These are phyloP conservation scores for Aspergillus sp. DNA, from an alignment of 2,329 filamentous ascomycete species.

Conservation along the genomic window DNA sequence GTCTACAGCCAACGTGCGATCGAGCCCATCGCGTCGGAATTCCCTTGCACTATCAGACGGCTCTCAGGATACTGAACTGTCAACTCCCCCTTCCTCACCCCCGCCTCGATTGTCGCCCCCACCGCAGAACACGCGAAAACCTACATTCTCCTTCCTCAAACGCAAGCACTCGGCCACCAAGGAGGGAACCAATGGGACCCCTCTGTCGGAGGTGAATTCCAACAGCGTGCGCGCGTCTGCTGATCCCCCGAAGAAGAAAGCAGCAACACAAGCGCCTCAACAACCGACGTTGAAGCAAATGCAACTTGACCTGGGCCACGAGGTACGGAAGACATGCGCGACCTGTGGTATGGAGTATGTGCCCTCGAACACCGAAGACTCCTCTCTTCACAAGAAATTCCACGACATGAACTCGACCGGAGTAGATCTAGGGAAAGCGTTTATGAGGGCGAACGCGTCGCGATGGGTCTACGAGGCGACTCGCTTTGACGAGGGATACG, in stretches of 20 bases:
- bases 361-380: conserved; percentile 61
- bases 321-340: conserved; percentile 57
- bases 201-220: conserved; percentile 48
- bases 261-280: conserved; percentile 27
- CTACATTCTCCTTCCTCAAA: conserved; percentile 52
- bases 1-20: conserved; percentile 46
- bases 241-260: conserved; percentile 40
- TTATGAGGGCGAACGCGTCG: conserved; percentile 53
- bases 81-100: conserved; percentile 55
- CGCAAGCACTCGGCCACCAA: conserved; percentile 41
- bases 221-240: conserved; percentile 43
- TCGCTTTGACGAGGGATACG: conserved; percentile 51
- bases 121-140: conserved; percentile 46
- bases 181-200: conserved; percentile 29
- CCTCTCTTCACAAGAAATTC: conserved; percentile 63
- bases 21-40: conserved; percentile 48
- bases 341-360: conserved; percentile 67
- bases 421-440: conserved; percentile 60
- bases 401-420: conserved; percentile 63
- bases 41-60: conserved; percentile 45
- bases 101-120: conserved; percentile 47
- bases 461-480: conserved; percentile 54
- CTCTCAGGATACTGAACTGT: conserved; percentile 44
- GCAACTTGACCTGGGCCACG: conserved; percentile 59
- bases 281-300: conserved; percentile 54